Evolutionary conservation across 345 rosid genomes (phyloP).

Genomic region (Trapa bicornis): DNA sequence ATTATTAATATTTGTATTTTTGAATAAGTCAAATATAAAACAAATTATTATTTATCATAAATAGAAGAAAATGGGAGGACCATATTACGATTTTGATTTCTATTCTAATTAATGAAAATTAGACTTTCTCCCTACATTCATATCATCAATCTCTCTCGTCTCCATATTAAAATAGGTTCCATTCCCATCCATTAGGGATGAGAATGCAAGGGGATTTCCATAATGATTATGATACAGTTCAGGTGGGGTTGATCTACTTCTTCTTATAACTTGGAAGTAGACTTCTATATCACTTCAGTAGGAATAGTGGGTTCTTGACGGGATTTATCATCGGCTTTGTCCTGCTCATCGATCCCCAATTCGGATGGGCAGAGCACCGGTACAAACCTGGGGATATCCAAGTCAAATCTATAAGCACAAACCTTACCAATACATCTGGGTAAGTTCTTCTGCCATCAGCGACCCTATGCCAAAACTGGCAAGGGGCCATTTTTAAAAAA

Average conservation of each 20-base stretch:
- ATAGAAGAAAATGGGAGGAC: too few species aligned
- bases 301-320: constrained; percentile 33
- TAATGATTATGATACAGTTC: constrained; percentile 14
- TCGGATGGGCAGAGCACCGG: constrained; percentile 48
- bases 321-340: constrained; percentile 39
- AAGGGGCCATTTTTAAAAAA: too few species aligned
- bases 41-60: too few species aligned
- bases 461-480: not conserved
- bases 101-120: too few species aligned
- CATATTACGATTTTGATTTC: too few species aligned
- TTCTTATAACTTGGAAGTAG: constrained; percentile 90
- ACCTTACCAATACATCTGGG: constrained; percentile 65
- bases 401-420: constrained; percentile 51
- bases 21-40: too few species aligned
- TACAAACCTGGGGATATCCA: constrained; percentile 33
- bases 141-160: too few species aligned
- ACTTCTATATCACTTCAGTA: constrained; percentile 60
- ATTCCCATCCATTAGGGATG: too few species aligned
- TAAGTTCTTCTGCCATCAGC: constrained; percentile 18
- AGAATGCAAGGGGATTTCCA: too few species aligned
- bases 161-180: too few species aligned
- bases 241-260: constrained; percentile 71
- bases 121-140: too few species aligned
- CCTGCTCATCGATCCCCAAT: constrained; percentile 36
- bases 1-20: too few species aligned